Base-by-base conservation (phyloP, 148 eudicot genomes). In the Rheum nobile region DNA sequence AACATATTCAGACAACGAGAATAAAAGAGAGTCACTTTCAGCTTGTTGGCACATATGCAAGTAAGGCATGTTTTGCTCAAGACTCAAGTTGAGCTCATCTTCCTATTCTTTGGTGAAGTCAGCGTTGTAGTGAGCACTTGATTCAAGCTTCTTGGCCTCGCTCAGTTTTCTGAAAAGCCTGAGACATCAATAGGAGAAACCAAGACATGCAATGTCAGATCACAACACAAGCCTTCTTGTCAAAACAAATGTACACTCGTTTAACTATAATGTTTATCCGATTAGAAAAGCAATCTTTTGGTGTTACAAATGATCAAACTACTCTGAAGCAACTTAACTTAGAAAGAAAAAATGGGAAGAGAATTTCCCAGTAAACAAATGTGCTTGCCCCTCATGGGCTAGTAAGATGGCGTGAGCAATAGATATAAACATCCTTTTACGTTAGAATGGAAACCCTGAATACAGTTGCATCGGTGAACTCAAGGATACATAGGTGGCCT, bases 101-200 rank as follows among this genome's bases (percentile, higher is more conserved):
- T 71, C 19, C 41, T 41, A 71, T 21, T 71, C 72, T 22, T 71
- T 71, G 29, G 50, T 50, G 19, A 71, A 71, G 41, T 71, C 72
- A 39, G 72, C 28, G 21, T 74, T 91, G 76, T 94, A 94, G 74
- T 87, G 89, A 39, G 97, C 82, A 76, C 84, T 94, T 12, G 97
- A 91, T 77, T 91, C 98, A 3, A 95, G 88, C 78, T 91, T 95
- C 92, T 91, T 95, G 8, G 99, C 97, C 77, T 91, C 97, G 38
- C 84, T 87, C 73, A 91, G 75, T 82, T 91, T 95, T 75, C 99
- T 82, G 0, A n/a, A 91, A 97, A 73, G 99, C 98, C 98, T 94
- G 80, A 38, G 31, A 48, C 42, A 34, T 38, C 14, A 17, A 32
- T 19, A 67, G 41, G 28, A n/a, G n/a, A 38, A 69, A 69, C 7